Conservation (phyloP, 2,329 filamentous ascomycete genomes). For the Myriosclerotinia curreyana region DNA sequence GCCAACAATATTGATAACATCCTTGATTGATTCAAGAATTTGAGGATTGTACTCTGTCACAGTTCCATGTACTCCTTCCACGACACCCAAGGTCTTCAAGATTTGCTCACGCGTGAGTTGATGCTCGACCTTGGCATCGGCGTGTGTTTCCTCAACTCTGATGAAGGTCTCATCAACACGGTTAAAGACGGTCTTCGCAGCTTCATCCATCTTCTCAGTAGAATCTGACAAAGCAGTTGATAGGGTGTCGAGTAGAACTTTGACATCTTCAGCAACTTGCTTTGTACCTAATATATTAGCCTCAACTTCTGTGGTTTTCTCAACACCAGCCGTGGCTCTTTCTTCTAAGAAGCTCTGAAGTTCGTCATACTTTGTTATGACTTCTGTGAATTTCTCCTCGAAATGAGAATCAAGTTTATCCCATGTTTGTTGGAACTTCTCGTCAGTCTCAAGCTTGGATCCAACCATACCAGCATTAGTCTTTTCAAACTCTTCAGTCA, state of each 20-base stretch:
- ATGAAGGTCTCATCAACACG: constrained; percentile 75
- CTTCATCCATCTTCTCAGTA: constrained; percentile 81
- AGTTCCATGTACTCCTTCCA: constrained; percentile 74
- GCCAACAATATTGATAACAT: constrained; percentile 77
- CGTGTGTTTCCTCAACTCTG: constrained; percentile 72
- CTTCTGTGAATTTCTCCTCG: constrained; percentile 66
- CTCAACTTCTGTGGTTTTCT: constrained; percentile 69
- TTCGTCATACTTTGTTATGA: constrained; percentile 86
- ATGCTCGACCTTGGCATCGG: constrained; percentile 74
- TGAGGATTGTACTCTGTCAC: constrained; percentile 83
- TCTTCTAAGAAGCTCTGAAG: constrained; percentile 72
- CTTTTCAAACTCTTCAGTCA: constrained; percentile 86
- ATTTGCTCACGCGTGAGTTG: constrained; percentile 79
- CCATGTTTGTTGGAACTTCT: constrained; percentile 63
- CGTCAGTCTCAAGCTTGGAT: constrained; percentile 77
- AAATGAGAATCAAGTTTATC: constrained; percentile 55
- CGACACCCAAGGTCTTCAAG: constrained; percentile 66
- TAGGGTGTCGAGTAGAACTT: constrained; percentile 79
- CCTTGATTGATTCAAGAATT: constrained; percentile 79
- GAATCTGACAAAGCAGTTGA: constrained; percentile 77
- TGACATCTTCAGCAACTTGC: constrained; percentile 80
- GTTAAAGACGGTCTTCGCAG: constrained; percentile 81
- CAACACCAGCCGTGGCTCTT: constrained; percentile 69
- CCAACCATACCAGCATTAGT: constrained; percentile 76
- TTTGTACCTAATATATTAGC: constrained; percentile 73